Conservation (phyloP, 2,329 filamentous ascomycete genomes). For the Phoma sp. region DNA sequence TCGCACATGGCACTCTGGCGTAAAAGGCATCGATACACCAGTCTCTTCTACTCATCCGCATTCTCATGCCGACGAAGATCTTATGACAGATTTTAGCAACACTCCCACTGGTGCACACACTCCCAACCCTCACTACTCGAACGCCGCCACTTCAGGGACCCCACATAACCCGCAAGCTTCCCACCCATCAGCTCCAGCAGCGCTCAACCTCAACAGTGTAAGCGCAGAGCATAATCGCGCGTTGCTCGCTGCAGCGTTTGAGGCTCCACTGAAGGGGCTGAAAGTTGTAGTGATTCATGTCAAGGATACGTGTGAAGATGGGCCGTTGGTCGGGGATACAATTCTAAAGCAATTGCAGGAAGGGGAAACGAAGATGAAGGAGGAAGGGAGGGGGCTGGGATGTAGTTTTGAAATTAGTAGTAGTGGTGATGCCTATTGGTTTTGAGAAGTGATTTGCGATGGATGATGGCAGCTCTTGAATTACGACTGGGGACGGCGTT, state of each 20-base stretch:
- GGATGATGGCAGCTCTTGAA: background rate
- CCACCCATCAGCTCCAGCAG: conserved; percentile 33
- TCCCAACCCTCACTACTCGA: conserved; percentile 10
- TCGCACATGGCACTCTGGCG: conserved; percentile 21
- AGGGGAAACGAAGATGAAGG: conserved; percentile 60
- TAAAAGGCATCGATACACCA: conserved; percentile 24
- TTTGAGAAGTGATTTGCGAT: conserved; percentile 35
- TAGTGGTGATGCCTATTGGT: conserved; percentile 66
- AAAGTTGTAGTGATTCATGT: conserved; percentile 91
- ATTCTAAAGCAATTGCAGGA: conserved; percentile 75
- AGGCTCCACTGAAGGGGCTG: conserved; percentile 70
- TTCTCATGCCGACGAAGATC: conserved; percentile 34
- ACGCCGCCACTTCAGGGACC: background rate
- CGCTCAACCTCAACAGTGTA: conserved; percentile 32
- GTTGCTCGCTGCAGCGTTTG: conserved; percentile 35
- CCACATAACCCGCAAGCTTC: conserved; percentile 9
- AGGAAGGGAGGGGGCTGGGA: conserved; percentile 68
- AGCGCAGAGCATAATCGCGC: conserved; percentile 38
- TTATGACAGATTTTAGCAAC: conserved; percentile 33
- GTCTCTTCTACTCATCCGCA: conserved; percentile 9
- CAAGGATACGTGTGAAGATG: conserved; percentile 84
- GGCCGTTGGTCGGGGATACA: conserved; percentile 66
- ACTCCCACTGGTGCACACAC: conserved; percentile 31
- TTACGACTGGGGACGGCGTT: background rate
- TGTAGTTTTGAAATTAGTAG: conserved; percentile 80